These are phyloP conservation scores for Metschnikowia cerradonensis DNA, from an alignment of 805 yeast species.

Conservation along the genomic window DNA sequence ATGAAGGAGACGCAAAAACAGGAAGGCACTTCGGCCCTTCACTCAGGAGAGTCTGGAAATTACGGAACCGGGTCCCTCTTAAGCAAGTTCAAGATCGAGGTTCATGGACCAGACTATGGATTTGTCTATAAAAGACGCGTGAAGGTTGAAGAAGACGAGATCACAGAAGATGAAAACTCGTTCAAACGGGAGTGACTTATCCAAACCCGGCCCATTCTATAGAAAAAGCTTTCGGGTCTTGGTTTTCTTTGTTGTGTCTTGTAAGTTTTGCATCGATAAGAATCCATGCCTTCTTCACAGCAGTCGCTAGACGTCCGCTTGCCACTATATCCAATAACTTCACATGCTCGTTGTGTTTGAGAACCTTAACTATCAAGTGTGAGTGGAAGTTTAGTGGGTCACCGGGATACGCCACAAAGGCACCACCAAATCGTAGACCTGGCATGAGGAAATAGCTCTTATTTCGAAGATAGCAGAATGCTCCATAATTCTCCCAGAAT, in stretches of 20 bases:
- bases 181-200: slow-evolving; percentile 1
- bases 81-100: slow-evolving; percentile 25
- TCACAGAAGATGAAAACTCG: slow-evolving; percentile 13
- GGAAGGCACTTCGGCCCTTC: slow-evolving; percentile 43
- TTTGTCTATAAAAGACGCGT: slow-evolving; percentile 29
- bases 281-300: slow-evolving; percentile 84
- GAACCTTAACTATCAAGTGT: slow-evolving; percentile 60
- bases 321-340: slow-evolving; percentile 59
- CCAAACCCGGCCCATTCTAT: slow-evolving; percentile 98
- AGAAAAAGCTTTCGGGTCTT: slow-evolving; percentile 49
- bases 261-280: slow-evolving; percentile 34
- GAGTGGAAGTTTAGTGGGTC: slow-evolving; percentile 91
- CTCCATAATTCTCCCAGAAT: slow-evolving; percentile 12
- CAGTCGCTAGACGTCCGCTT: slow-evolving; percentile 90
- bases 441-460: slow-evolving; percentile 63
- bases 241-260: slow-evolving; percentile 12
- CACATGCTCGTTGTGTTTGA: slow-evolving; percentile 38
- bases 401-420: slow-evolving; percentile 87
- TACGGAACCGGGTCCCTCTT: slow-evolving; percentile 41
- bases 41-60: slow-evolving; percentile 43
- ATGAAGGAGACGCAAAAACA: slow-evolving; percentile 29
- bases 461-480: slow-evolving; percentile 39
- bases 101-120: slow-evolving; percentile 16
- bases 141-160: slow-evolving; percentile 30
- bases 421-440: slow-evolving; percentile 89